Evolutionary conservation across 1,284 basidiomycete species (phyloP), one percentile per base, ranked within the genome.

Genomic region (Heliocybe sulcata): DNA sequence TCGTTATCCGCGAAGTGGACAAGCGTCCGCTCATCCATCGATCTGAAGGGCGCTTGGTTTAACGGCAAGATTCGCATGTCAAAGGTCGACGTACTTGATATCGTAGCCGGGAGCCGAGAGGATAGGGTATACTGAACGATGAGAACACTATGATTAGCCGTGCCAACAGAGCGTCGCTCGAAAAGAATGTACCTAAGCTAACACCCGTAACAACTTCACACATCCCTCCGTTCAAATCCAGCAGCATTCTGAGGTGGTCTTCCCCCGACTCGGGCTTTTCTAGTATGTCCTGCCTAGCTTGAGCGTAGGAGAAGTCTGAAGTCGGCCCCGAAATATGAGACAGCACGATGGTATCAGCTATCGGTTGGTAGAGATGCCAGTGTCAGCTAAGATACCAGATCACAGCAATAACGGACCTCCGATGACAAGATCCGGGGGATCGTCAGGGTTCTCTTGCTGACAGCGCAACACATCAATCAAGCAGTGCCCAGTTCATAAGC

Each of bases 171-270:
- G 42, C 4, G 4, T 6, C n/a, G 19, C 6, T n/a, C 22, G 27
- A 9, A 29, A 47, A 31, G 10, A 55, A 68, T 82, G 57, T 58
- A 91, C 92, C 88, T 16, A 97, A 68, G 8, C 82, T 79, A 9
- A 96, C 82, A 11, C 92, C 94, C 0, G 94, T 96, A 16, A 95
- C 90, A n/a, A 96, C 91, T 67, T 96, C 90, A 61, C 92, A 94
- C 0, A 85, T 79, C 54, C 81, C 77, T 4, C 92, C 93, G 55
- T 94, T 94, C 62, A 98, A 76, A 57, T 96, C 90, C 26, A 89
- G 74, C 49, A 98, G 74, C 91, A 94, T 96, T 20, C 90, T 81
- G 38, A 92, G 65, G 65, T 98, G 94, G 62, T 98, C 95, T 33
- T 77, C 82, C 64, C 90, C 87, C 35, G 82, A 82, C 0, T 64